These are phyloP conservation scores for Paramyrothecium sp. DNA, from an alignment of 2,329 filamentous ascomycete species.

Conservation along the genomic window DNA sequence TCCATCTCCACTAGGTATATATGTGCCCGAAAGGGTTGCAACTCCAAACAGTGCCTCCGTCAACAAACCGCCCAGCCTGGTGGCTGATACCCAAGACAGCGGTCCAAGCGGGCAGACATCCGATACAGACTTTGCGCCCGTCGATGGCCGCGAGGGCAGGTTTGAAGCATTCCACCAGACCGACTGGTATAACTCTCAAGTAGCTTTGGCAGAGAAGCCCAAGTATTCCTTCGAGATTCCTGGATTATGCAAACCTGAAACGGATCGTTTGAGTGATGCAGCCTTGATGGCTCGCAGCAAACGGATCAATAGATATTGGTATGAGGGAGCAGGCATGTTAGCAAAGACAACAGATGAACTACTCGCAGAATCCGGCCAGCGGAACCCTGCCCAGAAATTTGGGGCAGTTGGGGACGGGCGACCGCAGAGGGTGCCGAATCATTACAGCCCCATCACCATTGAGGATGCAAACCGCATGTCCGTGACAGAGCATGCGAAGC, in stretches of 20 bases:
- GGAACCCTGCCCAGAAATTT: conserved; percentile 23
- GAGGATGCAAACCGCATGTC: conserved; percentile 36
- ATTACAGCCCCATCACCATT: conserved; percentile 28
- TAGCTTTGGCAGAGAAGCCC: not conserved
- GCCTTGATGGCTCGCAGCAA: conserved; percentile 21
- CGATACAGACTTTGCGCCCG: no score
- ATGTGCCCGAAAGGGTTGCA: not conserved
- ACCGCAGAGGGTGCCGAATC: conserved; percentile 16
- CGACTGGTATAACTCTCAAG: not conserved
- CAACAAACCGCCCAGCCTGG: not conserved
- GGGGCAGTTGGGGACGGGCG: conserved; percentile 38
- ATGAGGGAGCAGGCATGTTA: conserved; percentile 34
- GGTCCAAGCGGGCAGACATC: no score
- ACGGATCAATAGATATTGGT: conserved; percentile 34
- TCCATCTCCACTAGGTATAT: conserved; percentile 3
- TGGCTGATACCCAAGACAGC: no score
- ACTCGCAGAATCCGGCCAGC: conserved; percentile 26
- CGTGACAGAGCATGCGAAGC: conserved; percentile 34
- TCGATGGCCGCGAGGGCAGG: no score
- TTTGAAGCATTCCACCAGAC: not conserved
- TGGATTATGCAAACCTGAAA: conserved; percentile 12
- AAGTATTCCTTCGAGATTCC: not conserved
- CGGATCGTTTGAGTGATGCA: conserved; percentile 18
- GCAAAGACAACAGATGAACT: conserved; percentile 28
- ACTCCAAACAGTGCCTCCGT: not conserved